Conservation (phyloP, 768 basidiomycete genomes). For the Coprinopsis sp. region DNA sequence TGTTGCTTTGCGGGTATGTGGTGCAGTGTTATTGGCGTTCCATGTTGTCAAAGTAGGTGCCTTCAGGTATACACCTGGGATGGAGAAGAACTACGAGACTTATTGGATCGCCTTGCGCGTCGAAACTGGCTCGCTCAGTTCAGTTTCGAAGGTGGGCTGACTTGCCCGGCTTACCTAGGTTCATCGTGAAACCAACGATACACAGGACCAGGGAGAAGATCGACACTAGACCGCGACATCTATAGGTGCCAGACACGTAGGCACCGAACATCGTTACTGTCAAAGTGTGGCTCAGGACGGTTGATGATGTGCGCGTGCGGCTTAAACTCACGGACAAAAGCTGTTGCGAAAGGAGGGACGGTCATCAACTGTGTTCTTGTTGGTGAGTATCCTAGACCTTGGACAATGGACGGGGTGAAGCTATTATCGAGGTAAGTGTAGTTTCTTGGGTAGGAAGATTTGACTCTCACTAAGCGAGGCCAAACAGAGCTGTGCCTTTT, state of each 20-base stretch:
- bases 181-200: constrained; percentile 50
- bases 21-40: constrained; percentile 58
- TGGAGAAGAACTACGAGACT: constrained; percentile 50
- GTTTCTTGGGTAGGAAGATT: constrained; percentile 2
- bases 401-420: constrained; percentile 71
- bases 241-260: constrained; percentile 49
- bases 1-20: constrained; percentile 53
- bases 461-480: constrained; percentile 43
- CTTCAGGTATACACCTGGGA: constrained; percentile 47
- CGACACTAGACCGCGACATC: constrained; percentile 42
- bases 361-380: constrained; percentile 57
- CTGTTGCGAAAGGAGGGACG: constrained; percentile 50
- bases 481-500: constrained; percentile 42
- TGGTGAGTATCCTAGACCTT: constrained; percentile 51
- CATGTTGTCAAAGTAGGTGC: constrained; percentile 54
- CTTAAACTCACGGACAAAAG: constrained; percentile 41
- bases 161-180: constrained; percentile 37
- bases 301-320: not conserved
- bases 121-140: constrained; percentile 16
- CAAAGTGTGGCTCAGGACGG: not conserved
- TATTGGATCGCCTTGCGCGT: constrained; percentile 41
- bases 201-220: constrained; percentile 41
- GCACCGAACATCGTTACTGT: constrained; percentile 34
- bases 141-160: not conserved
- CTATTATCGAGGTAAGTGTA: constrained; percentile 27